Evolutionary conservation across 495 filamentous ascomycete species (phyloP), one percentile per base, ranked within the genome.

Genomic region (Xylaria sp.): DNA sequence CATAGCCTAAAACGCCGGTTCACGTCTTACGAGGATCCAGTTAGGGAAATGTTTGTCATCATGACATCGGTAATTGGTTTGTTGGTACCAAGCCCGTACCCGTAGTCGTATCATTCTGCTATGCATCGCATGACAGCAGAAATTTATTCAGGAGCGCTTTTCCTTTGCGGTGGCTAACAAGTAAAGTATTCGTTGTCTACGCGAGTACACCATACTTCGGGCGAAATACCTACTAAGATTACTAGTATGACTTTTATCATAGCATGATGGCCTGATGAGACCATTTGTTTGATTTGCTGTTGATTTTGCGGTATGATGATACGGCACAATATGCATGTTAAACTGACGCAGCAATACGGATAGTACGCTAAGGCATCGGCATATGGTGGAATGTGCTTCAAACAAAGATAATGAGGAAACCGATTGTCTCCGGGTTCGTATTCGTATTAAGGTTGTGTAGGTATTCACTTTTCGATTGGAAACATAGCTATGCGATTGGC

Each of bases 201-300:
- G 33, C 2, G 11, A 46, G 44, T 11, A 46, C 14, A 46, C 44
- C 44, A 46, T 46, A 3, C 44, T 46, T 46, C 19, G 44, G 44
- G 12, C 19, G 44, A 46, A 46, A 46, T 37, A 37, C n/a, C 17
- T 61, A 29, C 59, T 44, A 35, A 4, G 37, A 29, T 62, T 19
- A 44, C 37, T 61, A 26, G 26, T 52, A 66, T 37, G 43, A 52
- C 40, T 12, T 37, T 37, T 35, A 44, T 37, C 40, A 66, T 40
- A 46, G 44, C 62, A 66, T 66, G 44, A 66, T 66, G 44, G 62
- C 4, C 26, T 35, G 43, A 52, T 66, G 62, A 66, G 62, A 66
- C 62, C 29, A 66, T 64, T 17, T n/a, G 33, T 37, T 37, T n/a
- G n/a, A 37, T 37, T 37, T 19, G 7, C 31, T 29, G 52, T 6